Percentiles rank a stretch among this genome's conserved stretches.
Evolutionary conservation across 192 early-diverging fungal genomes (phyloP).

Genomic region (Chytriomyces hyalinus): DNA sequence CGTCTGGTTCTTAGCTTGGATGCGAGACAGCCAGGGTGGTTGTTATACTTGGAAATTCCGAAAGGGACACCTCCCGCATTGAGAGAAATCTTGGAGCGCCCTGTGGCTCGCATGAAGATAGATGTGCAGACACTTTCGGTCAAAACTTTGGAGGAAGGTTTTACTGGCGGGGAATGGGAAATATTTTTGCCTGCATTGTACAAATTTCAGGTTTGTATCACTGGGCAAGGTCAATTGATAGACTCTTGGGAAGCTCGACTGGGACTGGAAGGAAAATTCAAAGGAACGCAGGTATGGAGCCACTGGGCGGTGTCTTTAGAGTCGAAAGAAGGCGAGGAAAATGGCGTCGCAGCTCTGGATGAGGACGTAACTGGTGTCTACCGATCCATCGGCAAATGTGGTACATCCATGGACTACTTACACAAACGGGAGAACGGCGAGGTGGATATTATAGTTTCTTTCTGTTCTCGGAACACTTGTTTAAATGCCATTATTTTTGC

Average conservation of each 20-base stretch:
- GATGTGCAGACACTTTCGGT: background rate
- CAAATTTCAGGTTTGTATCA: conserved; percentile 40
- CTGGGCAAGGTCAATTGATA: conserved; percentile 42
- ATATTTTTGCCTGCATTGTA: conserved; percentile 39
- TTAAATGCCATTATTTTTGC: background rate
- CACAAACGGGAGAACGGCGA: conserved; percentile 29
- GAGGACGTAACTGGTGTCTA: conserved; percentile 31
- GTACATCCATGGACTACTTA: conserved; percentile 49
- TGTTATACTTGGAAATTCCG: conserved; percentile 37
- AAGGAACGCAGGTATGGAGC: conserved; percentile 45
- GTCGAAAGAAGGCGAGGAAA: conserved; percentile 27
- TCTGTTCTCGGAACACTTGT: background rate
- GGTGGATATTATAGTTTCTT: background rate
- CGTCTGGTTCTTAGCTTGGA: conserved; percentile 44
- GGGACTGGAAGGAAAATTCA: conserved; percentile 41
- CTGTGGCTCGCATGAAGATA: conserved; percentile 45
- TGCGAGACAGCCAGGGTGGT: conserved; percentile 35
- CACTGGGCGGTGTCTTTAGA: conserved; percentile 26
- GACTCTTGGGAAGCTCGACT: conserved; percentile 50
- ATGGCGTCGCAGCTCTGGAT: conserved; percentile 32
- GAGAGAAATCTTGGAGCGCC: conserved; percentile 37
- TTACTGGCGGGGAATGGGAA: conserved; percentile 43
- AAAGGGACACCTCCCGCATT: conserved; percentile 18
- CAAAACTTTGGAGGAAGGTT: background rate
- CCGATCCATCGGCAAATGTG: conserved; percentile 47